phyloP scores from a whole-genome alignment of 306 rosid genomes.

The Begonia loranthoides region DNA sequence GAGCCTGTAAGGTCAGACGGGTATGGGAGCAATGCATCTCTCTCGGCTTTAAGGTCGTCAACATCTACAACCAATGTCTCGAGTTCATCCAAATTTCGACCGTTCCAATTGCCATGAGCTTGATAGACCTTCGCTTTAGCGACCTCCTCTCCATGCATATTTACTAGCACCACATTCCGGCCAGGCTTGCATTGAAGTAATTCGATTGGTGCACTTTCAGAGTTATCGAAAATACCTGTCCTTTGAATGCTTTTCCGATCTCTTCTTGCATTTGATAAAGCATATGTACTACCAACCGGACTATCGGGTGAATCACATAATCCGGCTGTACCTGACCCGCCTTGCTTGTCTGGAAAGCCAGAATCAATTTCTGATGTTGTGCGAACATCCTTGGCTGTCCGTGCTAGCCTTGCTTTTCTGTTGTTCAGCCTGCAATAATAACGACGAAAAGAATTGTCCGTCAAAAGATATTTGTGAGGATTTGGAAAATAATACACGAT shows the following conservation, averaged over 20 bases:
- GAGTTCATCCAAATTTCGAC: slow-evolving; percentile 46
- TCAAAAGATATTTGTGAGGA: no score
- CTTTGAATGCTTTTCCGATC: slow-evolving; percentile 23
- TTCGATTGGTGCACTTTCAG: slow-evolving; percentile 22
- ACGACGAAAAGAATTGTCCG: no score
- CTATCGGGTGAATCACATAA: slow-evolving; percentile 32
- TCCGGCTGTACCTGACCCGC: no score
- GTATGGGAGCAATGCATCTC: slow-evolving; percentile 36
- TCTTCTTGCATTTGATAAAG: slow-evolving; percentile 24
- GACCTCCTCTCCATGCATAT: slow-evolving; percentile 36
- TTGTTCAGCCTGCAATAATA: slow-evolving; percentile 76
- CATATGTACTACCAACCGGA: slow-evolving; percentile 28
- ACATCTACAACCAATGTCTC: slow-evolving; percentile 50
- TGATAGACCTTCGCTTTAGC: slow-evolving; percentile 55
- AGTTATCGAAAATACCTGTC: no score
- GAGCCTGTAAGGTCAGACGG: slow-evolving; percentile 50
- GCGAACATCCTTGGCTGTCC: slow-evolving; percentile 57
- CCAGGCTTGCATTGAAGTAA: slow-evolving; percentile 41
- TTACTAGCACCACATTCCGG: slow-evolving; percentile 34
- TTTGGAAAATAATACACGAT: no score
- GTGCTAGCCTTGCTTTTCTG: slow-evolving; percentile 87
- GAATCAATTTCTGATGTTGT: slow-evolving; percentile 33
- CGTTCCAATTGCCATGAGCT: slow-evolving; percentile 51
- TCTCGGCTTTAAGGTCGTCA: slow-evolving; percentile 45
- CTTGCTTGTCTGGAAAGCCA: no score